These are phyloP conservation scores for Kazachstania sp. DNA, from an alignment of 1,139 yeast species.

Conservation along the genomic window DNA sequence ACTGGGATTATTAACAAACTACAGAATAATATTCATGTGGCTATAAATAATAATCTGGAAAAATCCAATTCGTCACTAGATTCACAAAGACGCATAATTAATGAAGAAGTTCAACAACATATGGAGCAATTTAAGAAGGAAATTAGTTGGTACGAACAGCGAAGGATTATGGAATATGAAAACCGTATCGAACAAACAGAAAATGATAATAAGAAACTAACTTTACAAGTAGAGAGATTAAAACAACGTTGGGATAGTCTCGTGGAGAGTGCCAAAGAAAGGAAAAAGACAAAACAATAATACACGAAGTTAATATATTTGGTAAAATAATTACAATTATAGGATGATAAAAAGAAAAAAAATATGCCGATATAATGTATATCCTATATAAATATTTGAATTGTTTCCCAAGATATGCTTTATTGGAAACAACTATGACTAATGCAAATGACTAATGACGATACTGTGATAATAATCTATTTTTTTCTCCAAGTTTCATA, in stretches of 20 bases:
- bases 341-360: too few species aligned
- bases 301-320: not conserved
- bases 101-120: conserved; percentile 15
- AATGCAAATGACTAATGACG: not conserved
- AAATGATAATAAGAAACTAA: conserved; percentile 32
- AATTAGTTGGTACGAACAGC: conserved; percentile 27
- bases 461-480: not conserved
- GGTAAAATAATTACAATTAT: not conserved
- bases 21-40: conserved; percentile 5
- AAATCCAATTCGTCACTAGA: not conserved
- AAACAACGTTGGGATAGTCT: conserved; percentile 42
- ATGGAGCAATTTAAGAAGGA: conserved; percentile 28
- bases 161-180: conserved; percentile 26
- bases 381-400: too few species aligned
- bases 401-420: too few species aligned
- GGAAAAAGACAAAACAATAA: conserved; percentile 18
- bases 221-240: conserved; percentile 34
- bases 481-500: conserved; percentile 44
- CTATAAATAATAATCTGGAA: not conserved
- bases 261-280: conserved; percentile 40
- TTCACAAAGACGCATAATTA: conserved; percentile 1
- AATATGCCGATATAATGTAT: too few species aligned
- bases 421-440: not conserved
- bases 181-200: conserved; percentile 22
- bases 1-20: conserved; percentile 10